Conservation (phyloP, 2,329 filamentous ascomycete genomes). For the Colletotrichum noveboracense region DNA sequence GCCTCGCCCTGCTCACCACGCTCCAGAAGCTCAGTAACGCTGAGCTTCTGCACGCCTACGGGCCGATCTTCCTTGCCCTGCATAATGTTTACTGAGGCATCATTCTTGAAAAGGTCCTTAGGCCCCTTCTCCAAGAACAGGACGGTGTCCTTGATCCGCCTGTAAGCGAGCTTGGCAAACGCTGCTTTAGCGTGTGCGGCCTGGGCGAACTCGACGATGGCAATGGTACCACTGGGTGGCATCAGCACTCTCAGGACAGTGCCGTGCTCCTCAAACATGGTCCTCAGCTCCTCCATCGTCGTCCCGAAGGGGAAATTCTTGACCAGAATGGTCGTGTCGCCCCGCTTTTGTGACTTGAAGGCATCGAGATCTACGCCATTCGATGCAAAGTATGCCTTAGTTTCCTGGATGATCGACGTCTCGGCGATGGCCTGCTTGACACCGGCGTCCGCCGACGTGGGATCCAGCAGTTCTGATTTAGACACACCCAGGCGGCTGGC, state of each 20-base stretch:
- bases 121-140: slow-evolving; percentile 95
- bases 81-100: slow-evolving; percentile 28
- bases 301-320: slow-evolving; percentile 95
- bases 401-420: slow-evolving; percentile 95
- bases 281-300: slow-evolving; percentile 77
- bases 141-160: slow-evolving; percentile 88
- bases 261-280: slow-evolving; percentile 85
- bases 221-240: slow-evolving; percentile 91
- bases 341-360: slow-evolving; percentile 84
- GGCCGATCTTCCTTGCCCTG: slow-evolving; percentile 38
- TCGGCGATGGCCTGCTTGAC: slow-evolving; percentile 97
- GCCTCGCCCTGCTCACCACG: slow-evolving; percentile 58
- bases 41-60: slow-evolving; percentile 63
- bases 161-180: slow-evolving; percentile 85
- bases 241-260: slow-evolving; percentile 83
- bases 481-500: slow-evolving; percentile 86
- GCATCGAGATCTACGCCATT: slow-evolving; percentile 92
- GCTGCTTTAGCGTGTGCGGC: slow-evolving; percentile 81
- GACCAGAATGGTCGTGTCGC: slow-evolving; percentile 85
- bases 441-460: slow-evolving; percentile 92
- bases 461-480: slow-evolving; percentile 91
- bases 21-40: slow-evolving; percentile 72
- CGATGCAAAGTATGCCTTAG: slow-evolving; percentile 85
- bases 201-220: slow-evolving; percentile 87
- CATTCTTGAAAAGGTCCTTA: slow-evolving; percentile 71